Evolutionary conservation across 352 stramenopile species (phyloP).

Genomic region (Blastocystis sp.): DNA sequence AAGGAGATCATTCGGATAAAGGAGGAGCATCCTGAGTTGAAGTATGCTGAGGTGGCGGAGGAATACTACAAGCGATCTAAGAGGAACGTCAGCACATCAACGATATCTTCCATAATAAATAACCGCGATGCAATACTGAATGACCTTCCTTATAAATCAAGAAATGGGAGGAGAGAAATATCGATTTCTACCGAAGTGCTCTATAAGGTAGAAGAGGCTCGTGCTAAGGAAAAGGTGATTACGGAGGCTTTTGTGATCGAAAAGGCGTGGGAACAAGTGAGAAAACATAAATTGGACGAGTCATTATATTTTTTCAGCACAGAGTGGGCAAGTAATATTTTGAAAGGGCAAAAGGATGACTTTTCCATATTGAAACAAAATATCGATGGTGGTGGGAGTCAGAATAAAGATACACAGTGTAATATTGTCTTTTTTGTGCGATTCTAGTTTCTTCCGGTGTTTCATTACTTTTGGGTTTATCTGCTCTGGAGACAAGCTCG

Average conservation of each 20-base stretch:
- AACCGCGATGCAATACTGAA: slow-evolving; percentile 26
- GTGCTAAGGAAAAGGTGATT: background rate
- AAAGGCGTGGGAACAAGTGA: background rate
- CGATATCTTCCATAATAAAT: background rate
- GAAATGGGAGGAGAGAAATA: background rate
- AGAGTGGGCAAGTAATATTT: background rate
- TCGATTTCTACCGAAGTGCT: slow-evolving; percentile 2
- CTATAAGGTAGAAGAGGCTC: background rate
- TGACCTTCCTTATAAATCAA: background rate
- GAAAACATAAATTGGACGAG: slow-evolving; percentile 2
- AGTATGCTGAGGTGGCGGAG: background rate
- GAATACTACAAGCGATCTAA: background rate
- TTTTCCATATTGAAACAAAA: background rate
- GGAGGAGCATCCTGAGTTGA: background rate
- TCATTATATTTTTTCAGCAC: background rate
- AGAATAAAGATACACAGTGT: background rate
- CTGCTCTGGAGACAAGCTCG: background rate
- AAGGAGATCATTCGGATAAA: slow-evolving; percentile 12
- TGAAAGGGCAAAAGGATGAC: background rate
- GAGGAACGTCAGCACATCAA: background rate
- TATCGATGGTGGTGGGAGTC: background rate
- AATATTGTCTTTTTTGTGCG: background rate
- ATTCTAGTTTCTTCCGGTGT: background rate
- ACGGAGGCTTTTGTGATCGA: slow-evolving; percentile 1
- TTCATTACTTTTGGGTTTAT: background rate